Percentiles rank a stretch among this genome's conserved stretches.
phyloP scores from a whole-genome alignment of 2,329 filamentous ascomycete species.

The Trichoderma sp. region DNA sequence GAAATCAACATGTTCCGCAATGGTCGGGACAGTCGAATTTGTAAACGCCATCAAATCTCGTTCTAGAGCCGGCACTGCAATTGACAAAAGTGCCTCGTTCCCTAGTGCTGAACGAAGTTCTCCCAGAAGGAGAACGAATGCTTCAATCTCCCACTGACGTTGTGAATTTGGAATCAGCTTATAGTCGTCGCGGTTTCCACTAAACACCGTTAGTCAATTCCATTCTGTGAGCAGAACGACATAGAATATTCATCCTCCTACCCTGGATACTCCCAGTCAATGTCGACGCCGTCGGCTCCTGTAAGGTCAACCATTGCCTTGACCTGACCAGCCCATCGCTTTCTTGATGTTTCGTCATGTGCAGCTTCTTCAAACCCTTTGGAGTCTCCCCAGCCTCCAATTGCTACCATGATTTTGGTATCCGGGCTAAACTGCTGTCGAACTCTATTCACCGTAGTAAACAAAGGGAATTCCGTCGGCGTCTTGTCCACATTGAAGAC shows the following conservation, averaged over 20 bases:
- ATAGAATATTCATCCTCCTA: constrained; percentile 24
- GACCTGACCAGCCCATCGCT: constrained; percentile 61
- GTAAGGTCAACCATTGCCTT: constrained; percentile 58
- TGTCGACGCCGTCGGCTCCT: constrained; percentile 61
- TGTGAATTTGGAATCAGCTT: constrained; percentile 58
- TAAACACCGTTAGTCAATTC: constrained; percentile 21
- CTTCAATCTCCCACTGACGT: constrained; percentile 59
- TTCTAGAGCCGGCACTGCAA: constrained; percentile 63
- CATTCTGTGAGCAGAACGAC: neutral
- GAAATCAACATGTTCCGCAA: constrained; percentile 59
- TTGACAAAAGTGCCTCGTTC: constrained; percentile 56
- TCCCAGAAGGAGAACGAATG: constrained; percentile 59
- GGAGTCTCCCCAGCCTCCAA: constrained; percentile 73
- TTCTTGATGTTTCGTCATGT: constrained; percentile 47
- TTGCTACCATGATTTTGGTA: constrained; percentile 65
- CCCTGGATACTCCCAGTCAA: constrained; percentile 65
- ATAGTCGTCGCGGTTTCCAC: constrained; percentile 69
- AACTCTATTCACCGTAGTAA: constrained; percentile 47
- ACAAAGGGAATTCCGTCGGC: constrained; percentile 47
- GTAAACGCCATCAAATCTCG: constrained; percentile 68
- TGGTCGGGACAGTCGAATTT: constrained; percentile 52
- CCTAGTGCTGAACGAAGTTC: constrained; percentile 58
- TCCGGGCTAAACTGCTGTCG: constrained; percentile 46
- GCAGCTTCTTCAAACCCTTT: constrained; percentile 59
- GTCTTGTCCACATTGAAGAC: constrained; percentile 46